Base-by-base conservation (phyloP, 192 early-diverging fungal species). In the Coemansia aciculifera region DNA sequence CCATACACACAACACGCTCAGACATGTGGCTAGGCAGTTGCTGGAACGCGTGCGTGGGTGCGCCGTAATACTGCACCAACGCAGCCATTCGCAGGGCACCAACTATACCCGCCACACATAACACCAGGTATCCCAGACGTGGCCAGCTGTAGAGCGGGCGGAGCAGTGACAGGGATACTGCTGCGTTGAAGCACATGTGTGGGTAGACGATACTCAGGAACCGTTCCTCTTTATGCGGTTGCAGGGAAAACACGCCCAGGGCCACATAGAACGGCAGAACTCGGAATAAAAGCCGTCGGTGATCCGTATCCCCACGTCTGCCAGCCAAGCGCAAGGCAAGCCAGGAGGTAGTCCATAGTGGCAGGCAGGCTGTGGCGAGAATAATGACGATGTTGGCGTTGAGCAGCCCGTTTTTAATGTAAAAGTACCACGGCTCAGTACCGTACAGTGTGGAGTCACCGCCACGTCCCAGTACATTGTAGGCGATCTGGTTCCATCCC, bases 191-290 rank as follows among this genome's bases (percentile, higher is more conserved):
- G 72, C 90, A 89, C 31, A 99, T 75, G 42, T 93, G 68, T 40
- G 97, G 97, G 71, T 97, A 99, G 1, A 90, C 90, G 19, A 98
- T 90, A 76, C 85, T 96, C 67, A 99, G 67, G 67, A 99, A 99
- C 3, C 97, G 87, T 66, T 99, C 97, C 69, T 99, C 97, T 78
- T 99, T 99, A 84, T 99, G 97, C n/a, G 94, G 89, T 75, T 96
- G 95, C 11, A 85, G 23, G 2, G 89, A 90, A 63, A 99, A 96
- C 27, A 92, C 88, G 3, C 67, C 56, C 31, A 98, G 83, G 88
- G 88, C 90, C 15, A 94, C 42, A 46, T 91, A 90, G 29, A 96
- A 90, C 8, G 90, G 91, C 48, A 77, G 37, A 1, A 94, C 75
- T 56, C 89, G 87, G 46, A 85, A 73, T 13, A 83, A 31, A 2